These are phyloP conservation scores for Camellia granthamiana DNA, from an alignment of 148 eudicot species.

Conservation along the genomic window DNA sequence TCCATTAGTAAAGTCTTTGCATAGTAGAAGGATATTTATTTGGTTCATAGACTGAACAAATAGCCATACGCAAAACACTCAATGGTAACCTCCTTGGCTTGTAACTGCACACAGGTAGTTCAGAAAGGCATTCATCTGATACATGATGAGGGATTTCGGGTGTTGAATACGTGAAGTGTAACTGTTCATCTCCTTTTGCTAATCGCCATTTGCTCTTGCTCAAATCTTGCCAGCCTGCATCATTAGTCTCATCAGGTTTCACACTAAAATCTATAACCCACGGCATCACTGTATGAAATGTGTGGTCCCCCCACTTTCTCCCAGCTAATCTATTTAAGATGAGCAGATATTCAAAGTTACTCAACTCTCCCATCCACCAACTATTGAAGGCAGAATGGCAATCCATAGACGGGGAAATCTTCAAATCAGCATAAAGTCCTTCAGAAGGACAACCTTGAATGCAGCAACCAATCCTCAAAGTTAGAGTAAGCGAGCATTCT, in stretches of 20 bases:
- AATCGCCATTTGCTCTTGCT: slow-evolving; percentile 97
- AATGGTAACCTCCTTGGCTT: slow-evolving; percentile 94
- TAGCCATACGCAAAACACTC: slow-evolving; percentile 81
- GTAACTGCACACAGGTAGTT: slow-evolving; percentile 98
- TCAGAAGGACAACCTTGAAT: slow-evolving; percentile 45
- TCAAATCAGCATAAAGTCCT: slow-evolving; percentile 64
- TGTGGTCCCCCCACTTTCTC: slow-evolving; percentile 97
- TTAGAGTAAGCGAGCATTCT: slow-evolving; percentile 20
- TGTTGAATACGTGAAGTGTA: slow-evolving; percentile 92
- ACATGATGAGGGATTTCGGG: slow-evolving; percentile 96
- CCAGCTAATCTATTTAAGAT: slow-evolving; percentile 82
- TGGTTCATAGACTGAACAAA: slow-evolving; percentile 96
- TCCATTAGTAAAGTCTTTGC: slow-evolving; percentile 97
- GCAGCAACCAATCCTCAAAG: slow-evolving; percentile 27
- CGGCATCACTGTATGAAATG: slow-evolving; percentile 96
- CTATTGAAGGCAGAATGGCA: slow-evolving; percentile 65
- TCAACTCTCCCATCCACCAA: slow-evolving; percentile 91
- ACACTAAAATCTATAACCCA: slow-evolving; percentile 94
- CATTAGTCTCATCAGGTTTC: slow-evolving; percentile 64
- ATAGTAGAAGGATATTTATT: slow-evolving; percentile 94
- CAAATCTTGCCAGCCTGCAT: slow-evolving; percentile 84
- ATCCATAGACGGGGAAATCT: slow-evolving; percentile 44
- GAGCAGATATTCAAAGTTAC: slow-evolving; percentile 91
- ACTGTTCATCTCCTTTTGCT: slow-evolving; percentile 98
- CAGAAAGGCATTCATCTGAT: slow-evolving; percentile 97